Percentiles rank a stretch among this genome's conserved stretches.
These are phyloP conservation scores for Trametes coccinea DNA, from an alignment of 768 basidiomycete species.

Conservation along the genomic window DNA sequence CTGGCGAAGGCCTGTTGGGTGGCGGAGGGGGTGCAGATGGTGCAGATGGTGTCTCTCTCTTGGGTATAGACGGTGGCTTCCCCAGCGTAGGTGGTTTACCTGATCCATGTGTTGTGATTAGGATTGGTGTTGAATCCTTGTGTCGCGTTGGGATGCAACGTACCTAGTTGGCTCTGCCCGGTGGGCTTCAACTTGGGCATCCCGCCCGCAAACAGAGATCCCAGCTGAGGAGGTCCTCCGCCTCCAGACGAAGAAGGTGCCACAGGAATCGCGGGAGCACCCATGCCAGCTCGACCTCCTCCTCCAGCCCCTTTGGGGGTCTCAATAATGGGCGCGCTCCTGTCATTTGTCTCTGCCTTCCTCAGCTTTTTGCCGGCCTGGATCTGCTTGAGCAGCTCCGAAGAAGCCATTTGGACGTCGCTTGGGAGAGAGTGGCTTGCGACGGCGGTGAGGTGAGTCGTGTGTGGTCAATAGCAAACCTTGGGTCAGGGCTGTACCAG, in stretches of 20 bases:
- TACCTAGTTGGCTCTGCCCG: slow-evolving; percentile 56
- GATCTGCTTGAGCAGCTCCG: slow-evolving; percentile 76
- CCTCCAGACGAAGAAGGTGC: slow-evolving; percentile 30
- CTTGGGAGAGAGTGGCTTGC: not conserved
- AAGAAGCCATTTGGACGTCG: slow-evolving; percentile 57
- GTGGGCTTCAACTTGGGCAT: slow-evolving; percentile 88
- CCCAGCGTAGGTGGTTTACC: slow-evolving; percentile 64
- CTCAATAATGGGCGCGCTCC: slow-evolving; percentile 68
- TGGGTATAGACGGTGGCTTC: slow-evolving; percentile 67
- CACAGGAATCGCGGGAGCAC: slow-evolving; percentile 27
- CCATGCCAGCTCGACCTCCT: slow-evolving; percentile 37
- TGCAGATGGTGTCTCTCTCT: slow-evolving; percentile 40
- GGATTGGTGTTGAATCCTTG: not conserved
- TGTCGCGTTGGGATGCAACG: slow-evolving; percentile 14
- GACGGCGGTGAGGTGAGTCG: not conserved
- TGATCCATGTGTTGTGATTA: slow-evolving; percentile 29
- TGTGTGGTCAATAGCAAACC: not conserved
- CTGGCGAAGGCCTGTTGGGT: slow-evolving; percentile 32
- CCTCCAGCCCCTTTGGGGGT: slow-evolving; percentile 37
- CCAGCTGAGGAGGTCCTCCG: slow-evolving; percentile 78
- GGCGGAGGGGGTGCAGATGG: slow-evolving; percentile 37
- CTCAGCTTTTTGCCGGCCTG: slow-evolving; percentile 81
- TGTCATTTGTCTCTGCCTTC: slow-evolving; percentile 82
- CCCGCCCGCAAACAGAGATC: slow-evolving; percentile 85
- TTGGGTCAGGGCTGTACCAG: not conserved